Conservation (phyloP, 2,329 filamentous ascomycete species). For the Claviceps spartinae region DNA sequence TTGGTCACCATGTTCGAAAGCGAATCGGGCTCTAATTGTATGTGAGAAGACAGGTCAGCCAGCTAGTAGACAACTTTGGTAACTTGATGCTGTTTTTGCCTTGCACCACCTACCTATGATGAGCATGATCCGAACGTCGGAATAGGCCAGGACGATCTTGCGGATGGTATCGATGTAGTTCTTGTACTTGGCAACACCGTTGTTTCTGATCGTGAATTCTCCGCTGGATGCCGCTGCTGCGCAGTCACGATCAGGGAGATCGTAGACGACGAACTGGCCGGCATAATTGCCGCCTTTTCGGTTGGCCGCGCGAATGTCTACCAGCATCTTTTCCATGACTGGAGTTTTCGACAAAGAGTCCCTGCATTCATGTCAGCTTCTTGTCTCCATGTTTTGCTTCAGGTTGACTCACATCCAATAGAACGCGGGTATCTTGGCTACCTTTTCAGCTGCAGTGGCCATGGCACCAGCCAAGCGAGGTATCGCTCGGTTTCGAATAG, state of each 20-base stretch:
- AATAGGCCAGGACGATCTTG: constrained; percentile 26
- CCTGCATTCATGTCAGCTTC: constrained; percentile 16
- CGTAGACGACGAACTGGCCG: constrained; percentile 40
- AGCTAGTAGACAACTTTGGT: background rate
- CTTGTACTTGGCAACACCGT: constrained; percentile 41
- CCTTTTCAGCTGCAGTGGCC: constrained; percentile 36
- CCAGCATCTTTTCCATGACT: constrained; percentile 30
- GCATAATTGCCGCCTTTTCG: constrained; percentile 26
- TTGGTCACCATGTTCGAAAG: constrained; percentile 48
- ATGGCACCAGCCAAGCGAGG: constrained; percentile 45
- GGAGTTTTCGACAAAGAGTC: constrained; percentile 37
- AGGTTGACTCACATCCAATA: constrained; percentile 32
- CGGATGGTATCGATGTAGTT: constrained; percentile 39
- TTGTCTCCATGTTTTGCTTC: background rate
- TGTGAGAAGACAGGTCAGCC: background rate
- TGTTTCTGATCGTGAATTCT: constrained; percentile 36
- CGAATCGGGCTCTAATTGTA: constrained; percentile 37
- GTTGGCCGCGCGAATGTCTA: constrained; percentile 27
- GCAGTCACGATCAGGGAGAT: constrained; percentile 46
- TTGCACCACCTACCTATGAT: constrained; percentile 24
- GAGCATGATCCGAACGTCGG: constrained; percentile 29
- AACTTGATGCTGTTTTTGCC: background rate
- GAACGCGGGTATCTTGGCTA: constrained; percentile 39
- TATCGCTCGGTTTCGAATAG: constrained; percentile 42
- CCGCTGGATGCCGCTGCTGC: constrained; percentile 43